Conservation (phyloP, 2,329 filamentous ascomycete genomes). For the Biscogniauxia sp. region DNA sequence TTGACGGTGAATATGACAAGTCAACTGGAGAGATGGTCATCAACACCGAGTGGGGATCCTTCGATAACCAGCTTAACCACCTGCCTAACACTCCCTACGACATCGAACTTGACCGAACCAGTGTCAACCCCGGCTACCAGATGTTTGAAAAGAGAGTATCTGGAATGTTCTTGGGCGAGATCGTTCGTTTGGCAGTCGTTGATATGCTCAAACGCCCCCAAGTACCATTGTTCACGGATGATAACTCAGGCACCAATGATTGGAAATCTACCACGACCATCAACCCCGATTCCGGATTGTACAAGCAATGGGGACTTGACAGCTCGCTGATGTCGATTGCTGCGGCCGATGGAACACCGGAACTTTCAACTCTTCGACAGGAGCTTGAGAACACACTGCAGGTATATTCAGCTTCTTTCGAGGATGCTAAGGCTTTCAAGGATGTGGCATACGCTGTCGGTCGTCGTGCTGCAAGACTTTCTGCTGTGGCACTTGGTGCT, state of each 20-base stretch:
- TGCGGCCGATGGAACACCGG: constrained; percentile 72
- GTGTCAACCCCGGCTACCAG: constrained; percentile 88
- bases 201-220: constrained; percentile 67
- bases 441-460: constrained; percentile 79
- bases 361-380: constrained; percentile 71
- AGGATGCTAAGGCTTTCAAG: constrained; percentile 88
- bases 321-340: constrained; percentile 87
- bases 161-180: constrained; percentile 97
- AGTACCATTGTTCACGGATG: constrained; percentile 72
- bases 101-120: constrained; percentile 70
- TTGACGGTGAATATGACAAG: constrained; percentile 69
- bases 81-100: constrained; percentile 87
- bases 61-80: constrained; percentile 89
- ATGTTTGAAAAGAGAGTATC: constrained; percentile 99
- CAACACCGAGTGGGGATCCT: constrained; percentile 98
- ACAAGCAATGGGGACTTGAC: constrained; percentile 84
- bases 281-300: constrained; percentile 63
- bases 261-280: constrained; percentile 69
- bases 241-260: constrained; percentile 69
- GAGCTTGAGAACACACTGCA: constrained; percentile 74
- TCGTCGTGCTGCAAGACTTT: constrained; percentile 81
- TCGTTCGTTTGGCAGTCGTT: constrained; percentile 75
- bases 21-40: constrained; percentile 93
- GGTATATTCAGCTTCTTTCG: constrained; percentile 71
- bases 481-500: constrained; percentile 83